Percentiles rank a stretch among this genome's conserved stretches.
phyloP scores from a whole-genome alignment of 331 rosid genomes.

The Quercus tomentella region DNA sequence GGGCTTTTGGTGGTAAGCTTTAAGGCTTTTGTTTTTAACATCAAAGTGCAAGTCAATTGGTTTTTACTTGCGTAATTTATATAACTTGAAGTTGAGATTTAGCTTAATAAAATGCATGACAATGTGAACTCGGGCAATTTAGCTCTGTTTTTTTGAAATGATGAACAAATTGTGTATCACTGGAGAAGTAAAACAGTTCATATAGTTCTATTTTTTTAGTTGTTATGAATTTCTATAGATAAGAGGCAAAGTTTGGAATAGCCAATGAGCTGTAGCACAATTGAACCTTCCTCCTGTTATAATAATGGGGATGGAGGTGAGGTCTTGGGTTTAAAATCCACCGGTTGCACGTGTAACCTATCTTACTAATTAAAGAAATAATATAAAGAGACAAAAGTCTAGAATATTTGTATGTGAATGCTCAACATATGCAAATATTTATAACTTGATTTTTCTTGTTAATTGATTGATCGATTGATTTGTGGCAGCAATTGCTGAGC shows the following conservation, averaged over 20 bases:
- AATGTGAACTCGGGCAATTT: too few species aligned
- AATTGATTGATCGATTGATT: background rate
- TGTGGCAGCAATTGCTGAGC: constrained; percentile 92
- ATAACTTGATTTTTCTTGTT: background rate
- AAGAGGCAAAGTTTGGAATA: too few species aligned
- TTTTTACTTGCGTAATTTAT: too few species aligned
- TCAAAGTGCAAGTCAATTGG: too few species aligned
- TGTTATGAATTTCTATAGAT: background rate
- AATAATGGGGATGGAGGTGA: too few species aligned
- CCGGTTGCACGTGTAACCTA: too few species aligned
- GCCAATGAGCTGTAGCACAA: too few species aligned
- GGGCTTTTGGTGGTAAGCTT: constrained; percentile 94
- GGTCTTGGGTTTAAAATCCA: too few species aligned
- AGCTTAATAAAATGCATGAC: background rate
- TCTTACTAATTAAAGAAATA: too few species aligned
- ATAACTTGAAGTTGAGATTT: background rate
- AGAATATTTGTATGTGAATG: constrained; percentile 4
- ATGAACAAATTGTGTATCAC: background rate
- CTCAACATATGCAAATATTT: background rate
- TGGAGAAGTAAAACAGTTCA: background rate
- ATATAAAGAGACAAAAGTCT: background rate
- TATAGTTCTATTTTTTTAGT: background rate
- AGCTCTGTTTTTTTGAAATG: constrained; percentile 4
- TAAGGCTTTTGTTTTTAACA: background rate
- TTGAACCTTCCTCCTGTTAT: too few species aligned